Evolutionary conservation across 2,329 filamentous ascomycete species (phyloP).

Genomic region (Phaeosphaeria sp.): DNA sequence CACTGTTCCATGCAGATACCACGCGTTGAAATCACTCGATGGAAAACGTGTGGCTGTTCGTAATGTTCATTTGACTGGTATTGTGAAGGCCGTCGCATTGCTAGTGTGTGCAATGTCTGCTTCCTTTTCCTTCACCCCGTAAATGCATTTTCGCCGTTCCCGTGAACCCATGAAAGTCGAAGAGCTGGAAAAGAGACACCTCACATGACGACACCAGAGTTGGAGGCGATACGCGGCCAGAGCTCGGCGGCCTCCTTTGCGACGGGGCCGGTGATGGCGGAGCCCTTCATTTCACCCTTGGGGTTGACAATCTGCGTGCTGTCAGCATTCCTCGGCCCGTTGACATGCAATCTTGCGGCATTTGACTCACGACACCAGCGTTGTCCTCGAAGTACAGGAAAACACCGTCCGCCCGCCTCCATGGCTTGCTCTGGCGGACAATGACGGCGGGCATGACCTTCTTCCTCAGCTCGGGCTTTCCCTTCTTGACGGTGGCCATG

Average conservation of each 20-base stretch:
- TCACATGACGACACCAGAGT: conserved; percentile 99
- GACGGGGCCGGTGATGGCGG: conserved; percentile 97
- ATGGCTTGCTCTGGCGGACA: conserved; percentile 98
- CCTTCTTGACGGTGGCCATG: conserved; percentile 99
- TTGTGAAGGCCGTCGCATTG: conserved; percentile 46
- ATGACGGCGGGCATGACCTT: conserved; percentile 99
- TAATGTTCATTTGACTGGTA: conserved; percentile 43
- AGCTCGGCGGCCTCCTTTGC: conserved; percentile 99
- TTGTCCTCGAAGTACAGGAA: conserved; percentile 99
- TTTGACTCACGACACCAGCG: conserved; percentile 86
- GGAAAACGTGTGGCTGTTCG: conserved; percentile 24
- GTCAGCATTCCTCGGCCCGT: conserved; percentile 16
- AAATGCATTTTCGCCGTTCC: conserved; percentile 51
- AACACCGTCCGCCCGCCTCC: conserved; percentile 97
- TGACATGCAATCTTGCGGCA: not conserved
- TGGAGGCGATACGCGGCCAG: conserved; percentile 99
- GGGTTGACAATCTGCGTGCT: conserved; percentile 90
- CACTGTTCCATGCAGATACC: not conserved
- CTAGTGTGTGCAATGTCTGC: conserved; percentile 46
- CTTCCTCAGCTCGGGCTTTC: conserved; percentile 99
- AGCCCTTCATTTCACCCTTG: conserved; percentile 99
- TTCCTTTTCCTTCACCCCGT: conserved; percentile 44
- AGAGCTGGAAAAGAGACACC: conserved; percentile 49
- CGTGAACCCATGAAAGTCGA: conserved; percentile 48
- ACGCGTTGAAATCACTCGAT: not conserved